These are phyloP conservation scores for Leptographium lundbergii DNA, from an alignment of 2,329 filamentous ascomycete species.

Conservation along the genomic window DNA sequence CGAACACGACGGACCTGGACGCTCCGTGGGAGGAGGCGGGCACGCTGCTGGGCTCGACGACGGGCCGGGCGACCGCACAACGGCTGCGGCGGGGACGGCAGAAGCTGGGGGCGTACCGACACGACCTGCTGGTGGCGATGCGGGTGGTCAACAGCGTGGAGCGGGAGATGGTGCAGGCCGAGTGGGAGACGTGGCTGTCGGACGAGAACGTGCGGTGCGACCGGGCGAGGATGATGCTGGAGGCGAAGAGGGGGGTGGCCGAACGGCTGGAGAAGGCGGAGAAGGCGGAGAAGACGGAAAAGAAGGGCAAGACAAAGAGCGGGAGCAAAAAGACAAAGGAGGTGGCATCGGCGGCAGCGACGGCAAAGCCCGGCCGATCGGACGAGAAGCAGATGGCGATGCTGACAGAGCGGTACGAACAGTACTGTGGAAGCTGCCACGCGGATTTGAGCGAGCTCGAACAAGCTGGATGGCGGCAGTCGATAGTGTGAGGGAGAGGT, in stretches of 20 bases:
- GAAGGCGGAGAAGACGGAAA: not conserved
- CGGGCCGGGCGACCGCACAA: conserved; percentile 42
- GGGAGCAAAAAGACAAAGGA: too few relatives aligned
- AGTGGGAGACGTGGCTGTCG: conserved; percentile 87
- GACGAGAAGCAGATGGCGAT: conserved; percentile 20
- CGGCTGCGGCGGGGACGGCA: conserved; percentile 71
- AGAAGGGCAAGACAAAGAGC: too few relatives aligned
- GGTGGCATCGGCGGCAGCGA: not conserved
- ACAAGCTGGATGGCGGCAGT: conserved; percentile 4
- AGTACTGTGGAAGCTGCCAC: conserved; percentile 44
- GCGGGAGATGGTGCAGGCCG: conserved; percentile 68
- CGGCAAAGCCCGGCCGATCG: conserved; percentile 11
- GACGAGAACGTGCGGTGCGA: conserved; percentile 69
- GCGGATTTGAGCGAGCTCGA: conserved; percentile 25
- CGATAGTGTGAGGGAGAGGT: not conserved
- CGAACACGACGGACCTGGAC: conserved; percentile 46
- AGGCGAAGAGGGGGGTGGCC: not conserved
- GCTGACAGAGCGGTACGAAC: conserved; percentile 35
- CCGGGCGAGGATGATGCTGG: conserved; percentile 28
- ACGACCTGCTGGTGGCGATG: conserved; percentile 84
- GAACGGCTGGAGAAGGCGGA: not conserved
- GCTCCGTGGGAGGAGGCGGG: conserved; percentile 41
- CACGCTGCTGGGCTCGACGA: conserved; percentile 29
- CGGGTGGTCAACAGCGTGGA: conserved; percentile 84
- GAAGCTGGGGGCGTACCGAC: conserved; percentile 68